A percentile compares a stretch with the other conserved stretches of the same genome.
Conservation (phyloP, 106 monocot genomes). For the Vanilla planifolia region DNA sequence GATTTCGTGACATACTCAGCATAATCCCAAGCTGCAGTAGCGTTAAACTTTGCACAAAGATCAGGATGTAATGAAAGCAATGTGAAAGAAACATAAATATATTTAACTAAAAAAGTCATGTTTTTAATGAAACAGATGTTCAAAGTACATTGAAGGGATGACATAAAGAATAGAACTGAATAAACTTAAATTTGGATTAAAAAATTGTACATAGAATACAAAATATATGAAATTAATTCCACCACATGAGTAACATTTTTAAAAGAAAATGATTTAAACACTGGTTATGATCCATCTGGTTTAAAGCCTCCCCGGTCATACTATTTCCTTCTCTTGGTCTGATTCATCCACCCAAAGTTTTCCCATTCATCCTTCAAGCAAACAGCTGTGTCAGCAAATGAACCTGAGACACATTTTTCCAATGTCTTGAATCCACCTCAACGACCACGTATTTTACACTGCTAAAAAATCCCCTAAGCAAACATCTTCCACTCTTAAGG, state of each 20-base stretch:
- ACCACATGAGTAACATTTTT: too few relatives aligned
- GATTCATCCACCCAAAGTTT: conserved; percentile 98
- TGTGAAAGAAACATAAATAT: too few relatives aligned
- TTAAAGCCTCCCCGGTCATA: conserved; percentile 18
- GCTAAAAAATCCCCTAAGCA: conserved; percentile 93
- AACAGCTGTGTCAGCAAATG: conserved; percentile 96
- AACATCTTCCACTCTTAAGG: conserved; percentile 62
- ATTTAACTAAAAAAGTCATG: too few relatives aligned
- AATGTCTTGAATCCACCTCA: conserved; percentile 98
- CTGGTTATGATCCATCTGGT: neutral
- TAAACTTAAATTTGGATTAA: too few relatives aligned
- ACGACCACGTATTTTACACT: conserved; percentile 87
- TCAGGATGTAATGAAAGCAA: conserved; percentile 86
- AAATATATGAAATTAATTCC: too few relatives aligned
- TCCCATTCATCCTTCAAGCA: conserved; percentile 92
- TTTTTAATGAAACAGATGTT: too few relatives aligned
- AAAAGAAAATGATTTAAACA: neutral
- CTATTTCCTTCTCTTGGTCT: conserved; percentile 95
- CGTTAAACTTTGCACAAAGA: conserved; percentile 71
- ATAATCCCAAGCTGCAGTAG: conserved; percentile 89
- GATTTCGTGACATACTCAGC: conserved; percentile 86
- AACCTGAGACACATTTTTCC: conserved; percentile 97
- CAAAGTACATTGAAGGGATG: too few relatives aligned
- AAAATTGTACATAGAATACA: too few relatives aligned
- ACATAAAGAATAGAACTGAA: too few relatives aligned